A percentile compares a stretch with the other conserved stretches of the same genome.
These are phyloP conservation scores for Penicillium paxilli DNA, from an alignment of 495 filamentous ascomycete species.

Conservation along the genomic window DNA sequence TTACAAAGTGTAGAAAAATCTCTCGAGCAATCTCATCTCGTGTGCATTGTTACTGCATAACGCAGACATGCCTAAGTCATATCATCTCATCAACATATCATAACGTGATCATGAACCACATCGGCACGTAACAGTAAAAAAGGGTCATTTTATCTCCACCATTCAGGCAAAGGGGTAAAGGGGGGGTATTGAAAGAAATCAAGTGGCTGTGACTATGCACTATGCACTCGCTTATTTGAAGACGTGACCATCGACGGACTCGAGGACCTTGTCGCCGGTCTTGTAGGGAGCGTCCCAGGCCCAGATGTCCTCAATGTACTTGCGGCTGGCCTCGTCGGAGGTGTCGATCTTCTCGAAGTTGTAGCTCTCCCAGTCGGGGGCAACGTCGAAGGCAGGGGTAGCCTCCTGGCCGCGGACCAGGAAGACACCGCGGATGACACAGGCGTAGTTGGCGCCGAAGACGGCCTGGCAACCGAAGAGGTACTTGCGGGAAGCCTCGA, in stretches of 20 bases:
- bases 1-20: too few species aligned
- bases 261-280: conserved; percentile 77
- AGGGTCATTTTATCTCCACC: conserved; percentile 16
- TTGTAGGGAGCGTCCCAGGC: conserved; percentile 79
- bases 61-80: conserved; percentile 9
- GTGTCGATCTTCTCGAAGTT: conserved; percentile 93
- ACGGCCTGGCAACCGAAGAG: conserved; percentile 91
- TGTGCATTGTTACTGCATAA: too few species aligned
- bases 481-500: conserved; percentile 98
- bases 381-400: conserved; percentile 87
- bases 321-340: conserved; percentile 75
- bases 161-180: conserved; percentile 1
- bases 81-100: conserved; percentile 36
- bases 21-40: too few species aligned
- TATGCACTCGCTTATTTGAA: conserved; percentile 79
- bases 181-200: not conserved
- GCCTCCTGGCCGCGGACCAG: conserved; percentile 89
- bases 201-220: not conserved
- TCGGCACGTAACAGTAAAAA: conserved; percentile 27
- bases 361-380: conserved; percentile 97
- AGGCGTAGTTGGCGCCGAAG: conserved; percentile 84
- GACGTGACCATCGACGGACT: conserved; percentile 87
- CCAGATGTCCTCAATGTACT: conserved; percentile 86
- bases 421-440: conserved; percentile 86
- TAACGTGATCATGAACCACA: conserved; percentile 32